Base-by-base conservation (phyloP, 352 stramenopile genomes). In the Globisporangium splendens region DNA sequence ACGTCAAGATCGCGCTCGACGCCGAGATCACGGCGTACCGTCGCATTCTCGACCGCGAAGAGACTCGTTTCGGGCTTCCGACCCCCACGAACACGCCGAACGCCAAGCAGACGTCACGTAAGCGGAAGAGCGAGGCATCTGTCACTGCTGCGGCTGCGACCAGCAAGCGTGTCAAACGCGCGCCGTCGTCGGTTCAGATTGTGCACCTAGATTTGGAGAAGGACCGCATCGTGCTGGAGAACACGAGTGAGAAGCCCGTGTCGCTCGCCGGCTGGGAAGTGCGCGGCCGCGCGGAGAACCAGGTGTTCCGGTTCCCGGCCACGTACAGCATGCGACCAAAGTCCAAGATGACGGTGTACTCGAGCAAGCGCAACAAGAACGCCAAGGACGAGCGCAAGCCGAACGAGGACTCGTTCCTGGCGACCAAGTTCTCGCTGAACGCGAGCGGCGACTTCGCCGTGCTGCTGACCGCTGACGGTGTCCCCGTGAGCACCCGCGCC, bases 381-480 rank as follows among this genome's bases (percentile, higher is more conserved):
- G 76, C 79, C 14, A 86, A 86, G 63, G 66, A 89, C 21, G 82
- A 91, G 57, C 76, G 77, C 50, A 87, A 86, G 51, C 73, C 77
- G 49, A 68, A 80, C 57, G 82, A 89, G 63, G 82, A 90, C 46
- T 88, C 79, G 17, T 93, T 91, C 65, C 51, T 89, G 28, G 78
- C 83, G 12, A 91, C 81, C 54, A 91, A 91, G 69, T 90, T 89
- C 53, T 90, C 82, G 46, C 70, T 89, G 50, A 86, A 90, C 58
- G 59, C 68, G 20, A 76, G 72, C 8, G 84, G 79, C 39, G 84
- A 93, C 56, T 88, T 86, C 42, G 79, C 78, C 20, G 66, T 91
- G 59, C 59, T 93, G 11, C 38, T 74, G 48, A 89, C 77, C 41
- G 58, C 69, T 14, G 84, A 93, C 15, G 81, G 81, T n/a, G 67